phyloP scores from a whole-genome alignment of 768 basidiomycete species.

The Tricholoma furcatifolium region DNA sequence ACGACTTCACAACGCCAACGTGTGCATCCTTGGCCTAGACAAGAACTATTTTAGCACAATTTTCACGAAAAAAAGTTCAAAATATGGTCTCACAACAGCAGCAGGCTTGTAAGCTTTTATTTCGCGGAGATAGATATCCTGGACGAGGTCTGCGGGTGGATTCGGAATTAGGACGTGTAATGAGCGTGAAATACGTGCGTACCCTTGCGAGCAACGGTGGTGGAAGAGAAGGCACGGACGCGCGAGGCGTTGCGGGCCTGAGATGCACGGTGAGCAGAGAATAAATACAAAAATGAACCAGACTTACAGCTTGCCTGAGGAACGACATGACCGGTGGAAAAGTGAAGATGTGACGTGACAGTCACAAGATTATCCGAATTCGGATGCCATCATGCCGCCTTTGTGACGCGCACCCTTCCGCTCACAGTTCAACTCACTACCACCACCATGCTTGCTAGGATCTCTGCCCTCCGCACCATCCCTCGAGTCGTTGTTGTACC shows the following conservation, averaged over 20 bases:
- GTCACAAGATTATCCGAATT: constrained; percentile 6
- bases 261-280: background rate
- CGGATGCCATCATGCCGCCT: constrained; percentile 22
- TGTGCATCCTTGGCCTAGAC: constrained; percentile 86
- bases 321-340: constrained; percentile 62
- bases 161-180: constrained; percentile 31
- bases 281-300: background rate
- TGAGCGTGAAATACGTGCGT: constrained; percentile 18
- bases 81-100: constrained; percentile 50
- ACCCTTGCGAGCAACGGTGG: constrained; percentile 66
- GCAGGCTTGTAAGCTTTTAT: constrained; percentile 87
- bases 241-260: constrained; percentile 56
- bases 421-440: constrained; percentile 12
- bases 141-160: constrained; percentile 76
- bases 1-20: constrained; percentile 82
- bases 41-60: background rate
- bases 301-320: constrained; percentile 61
- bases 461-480: constrained; percentile 40
- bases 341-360: constrained; percentile 48
- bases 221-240: constrained; percentile 58
- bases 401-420: constrained; percentile 10
- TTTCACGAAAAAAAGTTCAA: background rate
- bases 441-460: constrained; percentile 41
- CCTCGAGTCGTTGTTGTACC: constrained; percentile 35
- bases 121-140: constrained; percentile 90